Evolutionary conservation across 805 yeast genomes (phyloP), one percentile per base, ranked within the genome.

Genomic region (Myxozyma lipomycoides): DNA sequence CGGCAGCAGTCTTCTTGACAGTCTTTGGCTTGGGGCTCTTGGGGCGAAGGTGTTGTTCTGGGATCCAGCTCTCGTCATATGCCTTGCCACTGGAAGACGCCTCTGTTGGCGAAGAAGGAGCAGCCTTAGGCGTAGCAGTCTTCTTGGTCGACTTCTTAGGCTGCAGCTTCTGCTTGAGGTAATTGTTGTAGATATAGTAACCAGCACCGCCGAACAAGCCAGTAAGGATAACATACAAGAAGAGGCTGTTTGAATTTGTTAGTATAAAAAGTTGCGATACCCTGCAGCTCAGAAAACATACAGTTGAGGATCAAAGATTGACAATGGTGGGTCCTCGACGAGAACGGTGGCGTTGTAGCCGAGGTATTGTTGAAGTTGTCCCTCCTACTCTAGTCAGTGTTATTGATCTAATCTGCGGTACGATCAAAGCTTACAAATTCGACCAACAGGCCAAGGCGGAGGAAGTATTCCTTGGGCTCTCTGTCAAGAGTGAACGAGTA

Each of bases 291-390:
- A 15, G 22, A 10, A 38, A 10, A 41, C 56, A 18, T 45, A 51
- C 56, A 55, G 43, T 67, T 82, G 81, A 12, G 90, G 93, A 64
- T 85, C 79, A 69, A 83, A 81, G 47, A 82, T 57, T 0, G 95
- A 83, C 60, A 89, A 71, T 49, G 82, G 76, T 34, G 76, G 77
- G 61, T 88, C 95, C 9, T 67, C 67, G 49, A 89, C 77, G 21
- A 72, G 66, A 40, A 85, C 70, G 15, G 61, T 57, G 9, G 49
- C 45, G 36, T 52, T 55, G 49, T 40, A 55, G 18, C 45, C 52
- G 22, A 48, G 38, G 37, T 40, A 37, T 49, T 59, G 61, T 30
- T 55, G 43, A 19, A 45, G 44, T 36, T 52, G 45, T n/a, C 59
- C 59, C 15, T 55, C 51, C 39, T 46, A n/a, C 7, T 9, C 9